phyloP scores from a whole-genome alignment of 768 basidiomycete species.

The Lentinula sp. region DNA sequence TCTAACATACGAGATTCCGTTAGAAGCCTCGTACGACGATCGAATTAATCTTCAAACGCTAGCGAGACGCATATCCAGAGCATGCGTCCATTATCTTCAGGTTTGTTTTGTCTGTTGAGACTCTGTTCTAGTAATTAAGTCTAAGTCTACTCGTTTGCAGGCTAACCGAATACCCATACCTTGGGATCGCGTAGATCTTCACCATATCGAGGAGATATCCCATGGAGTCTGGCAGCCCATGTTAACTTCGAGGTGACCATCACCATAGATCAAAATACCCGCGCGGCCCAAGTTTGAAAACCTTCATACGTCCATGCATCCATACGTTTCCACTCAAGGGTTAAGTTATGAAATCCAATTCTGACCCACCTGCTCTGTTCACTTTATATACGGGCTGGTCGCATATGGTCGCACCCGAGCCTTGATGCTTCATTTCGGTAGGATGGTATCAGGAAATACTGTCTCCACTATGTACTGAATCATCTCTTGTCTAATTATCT shows the following conservation, averaged over 20 bases:
- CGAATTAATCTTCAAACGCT: slow-evolving; percentile 62
- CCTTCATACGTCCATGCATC: too few relatives aligned
- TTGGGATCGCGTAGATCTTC: slow-evolving; percentile 63
- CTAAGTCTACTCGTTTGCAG: slow-evolving; percentile 27
- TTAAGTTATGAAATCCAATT: too few relatives aligned
- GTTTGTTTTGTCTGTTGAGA: slow-evolving; percentile 23
- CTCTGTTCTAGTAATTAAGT: not conserved
- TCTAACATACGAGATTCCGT: slow-evolving; percentile 69
- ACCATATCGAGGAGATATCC: slow-evolving; percentile 64
- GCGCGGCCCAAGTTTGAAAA: too few relatives aligned
- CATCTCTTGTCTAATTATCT: not conserved
- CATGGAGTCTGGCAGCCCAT: slow-evolving; percentile 74
- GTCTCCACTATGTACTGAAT: too few relatives aligned
- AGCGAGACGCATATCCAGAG: slow-evolving; percentile 61
- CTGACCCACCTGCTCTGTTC: too few relatives aligned
- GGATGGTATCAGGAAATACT: not conserved
- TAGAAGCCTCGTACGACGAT: slow-evolving; percentile 55
- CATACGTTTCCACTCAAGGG: too few relatives aligned
- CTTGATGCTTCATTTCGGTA: not conserved
- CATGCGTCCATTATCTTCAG: slow-evolving; percentile 72
- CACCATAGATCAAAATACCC: not conserved
- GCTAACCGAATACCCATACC: slow-evolving; percentile 64
- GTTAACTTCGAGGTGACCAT: slow-evolving; percentile 36
- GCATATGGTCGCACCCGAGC: not conserved
- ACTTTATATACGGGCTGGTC: too few relatives aligned